These are phyloP conservation scores for Punica granatum DNA, from an alignment of 345 rosid species.

Conservation along the genomic window DNA sequence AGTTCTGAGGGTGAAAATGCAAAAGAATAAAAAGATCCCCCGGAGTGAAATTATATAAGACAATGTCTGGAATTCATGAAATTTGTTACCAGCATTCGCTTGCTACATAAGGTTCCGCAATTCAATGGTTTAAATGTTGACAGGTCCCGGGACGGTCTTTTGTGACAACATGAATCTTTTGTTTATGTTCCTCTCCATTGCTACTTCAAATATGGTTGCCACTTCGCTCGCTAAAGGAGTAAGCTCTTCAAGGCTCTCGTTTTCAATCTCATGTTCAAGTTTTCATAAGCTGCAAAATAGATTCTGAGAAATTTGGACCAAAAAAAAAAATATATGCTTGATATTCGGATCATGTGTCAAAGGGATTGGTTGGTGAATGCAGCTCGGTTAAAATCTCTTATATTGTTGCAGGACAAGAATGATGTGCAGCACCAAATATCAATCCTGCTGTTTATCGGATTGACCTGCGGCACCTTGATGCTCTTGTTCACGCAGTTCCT, in stretches of 20 bases:
- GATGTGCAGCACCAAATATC: slow-evolving; percentile 86
- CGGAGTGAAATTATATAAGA: too few relatives aligned
- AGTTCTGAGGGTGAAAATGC: too few relatives aligned
- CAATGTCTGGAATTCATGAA: too few relatives aligned
- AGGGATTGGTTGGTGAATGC: background rate
- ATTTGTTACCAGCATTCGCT: too few relatives aligned
- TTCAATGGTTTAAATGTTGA: slow-evolving; percentile 10
- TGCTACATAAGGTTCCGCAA: too few relatives aligned
- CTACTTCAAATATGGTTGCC: slow-evolving; percentile 93
- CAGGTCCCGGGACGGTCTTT: slow-evolving; percentile 93
- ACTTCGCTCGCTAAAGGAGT: slow-evolving; percentile 85
- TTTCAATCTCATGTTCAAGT: background rate
- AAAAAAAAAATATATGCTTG: too few relatives aligned
- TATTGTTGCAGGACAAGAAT: slow-evolving; percentile 48
- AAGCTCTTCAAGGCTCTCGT: slow-evolving; percentile 10
- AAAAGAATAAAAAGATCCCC: too few relatives aligned
- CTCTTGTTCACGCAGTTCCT: slow-evolving; percentile 61
- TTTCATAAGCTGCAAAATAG: background rate
- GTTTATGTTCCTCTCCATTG: slow-evolving; percentile 88
- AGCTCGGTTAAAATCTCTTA: background rate
- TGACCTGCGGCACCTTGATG: slow-evolving; percentile 73
- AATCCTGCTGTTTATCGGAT: slow-evolving; percentile 57
- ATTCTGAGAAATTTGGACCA: background rate
- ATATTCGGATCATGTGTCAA: background rate
- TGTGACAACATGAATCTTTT: slow-evolving; percentile 63